Conservation (phyloP, 768 basidiomycete species). For the Lactifluus volemus region DNA sequence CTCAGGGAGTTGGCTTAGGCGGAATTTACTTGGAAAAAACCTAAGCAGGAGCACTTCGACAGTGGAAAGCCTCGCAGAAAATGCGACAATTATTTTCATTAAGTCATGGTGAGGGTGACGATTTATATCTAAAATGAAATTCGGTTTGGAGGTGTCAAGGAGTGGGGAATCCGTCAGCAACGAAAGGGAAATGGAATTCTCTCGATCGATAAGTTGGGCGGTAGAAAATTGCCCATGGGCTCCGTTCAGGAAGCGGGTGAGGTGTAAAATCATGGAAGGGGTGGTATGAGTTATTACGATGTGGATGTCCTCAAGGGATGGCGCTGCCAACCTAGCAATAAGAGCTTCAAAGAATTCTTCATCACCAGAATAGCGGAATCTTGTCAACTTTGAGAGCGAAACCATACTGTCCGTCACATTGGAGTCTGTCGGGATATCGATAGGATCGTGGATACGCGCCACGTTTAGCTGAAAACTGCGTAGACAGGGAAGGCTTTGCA, state of each 20-base stretch:
- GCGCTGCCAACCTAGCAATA: background rate
- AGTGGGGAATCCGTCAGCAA: background rate
- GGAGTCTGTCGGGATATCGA: background rate
- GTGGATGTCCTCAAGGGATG: background rate
- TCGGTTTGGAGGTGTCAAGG: background rate
- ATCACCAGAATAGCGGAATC: background rate
- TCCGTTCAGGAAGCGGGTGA: background rate
- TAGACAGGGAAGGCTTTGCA: background rate
- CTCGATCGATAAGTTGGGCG: background rate
- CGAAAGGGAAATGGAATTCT: background rate
- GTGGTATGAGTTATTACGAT: fast-evolving
- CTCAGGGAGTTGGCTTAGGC: background rate
- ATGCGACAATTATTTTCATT: background rate
- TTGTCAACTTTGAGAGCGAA: background rate
- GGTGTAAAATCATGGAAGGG: background rate
- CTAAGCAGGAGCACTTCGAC: background rate
- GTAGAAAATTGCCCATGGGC: background rate
- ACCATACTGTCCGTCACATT: background rate
- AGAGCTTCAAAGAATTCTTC: background rate
- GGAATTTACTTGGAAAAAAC: too few species aligned
- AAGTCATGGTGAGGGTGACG: background rate
- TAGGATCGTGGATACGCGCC: too few species aligned
- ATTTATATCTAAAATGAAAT: background rate
- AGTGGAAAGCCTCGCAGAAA: background rate
- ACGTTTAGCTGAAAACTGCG: background rate